Base-by-base conservation (phyloP, 805 yeast species). In the Yarrowia sp. region DNA sequence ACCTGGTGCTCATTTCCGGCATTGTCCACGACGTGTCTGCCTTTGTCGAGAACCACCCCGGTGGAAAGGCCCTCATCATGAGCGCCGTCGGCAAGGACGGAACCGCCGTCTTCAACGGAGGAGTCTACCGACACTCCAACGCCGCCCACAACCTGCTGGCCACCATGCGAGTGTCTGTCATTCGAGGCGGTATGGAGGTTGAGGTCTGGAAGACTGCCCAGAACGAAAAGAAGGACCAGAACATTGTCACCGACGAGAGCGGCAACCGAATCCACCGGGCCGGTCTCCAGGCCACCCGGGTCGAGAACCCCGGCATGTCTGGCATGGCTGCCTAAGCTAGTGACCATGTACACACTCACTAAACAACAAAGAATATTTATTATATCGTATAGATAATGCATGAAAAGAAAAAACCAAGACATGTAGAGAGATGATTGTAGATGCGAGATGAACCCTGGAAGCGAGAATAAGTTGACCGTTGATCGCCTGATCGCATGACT, bases 1-100 rank as follows among this genome's bases (percentile, higher is more conserved):
- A 89, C 40, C 84, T 92, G 71, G 91, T 92, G 38, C 91, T 92
- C 14, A 91, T 93, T 59, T 90, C 91, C 53, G 97, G 97, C 45
- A 91, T 94, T 65, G 95, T 93, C 35, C 98, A 94, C 78, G 98
- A 93, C 76, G 90, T 94, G 12, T 88, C 97, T 5, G 96, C 95
- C 38, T 93, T 93, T 77, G 87, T 92, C 77, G 88, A 89, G 73
- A 91, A 91, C 74, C 98, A 93, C 78, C 98, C 98, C 1, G 98
- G 98, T 72, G 98, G 98, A 1, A 78, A 87, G 41, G 88, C 93
- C 5, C 83, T 93, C 64, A 86, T 93, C 68, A 82, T 82, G 72
- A 87, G 95, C 0, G 90, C 97, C 1, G 88, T 91, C 69, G 98
- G 98, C 12, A 91, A 90, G 77, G 98, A 93, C 77, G 97, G 97